A percentile compares a stretch with the other conserved stretches of the same genome.
Evolutionary conservation across 1,139 yeast species (phyloP).

Genomic region (Pichia sp.): DNA sequence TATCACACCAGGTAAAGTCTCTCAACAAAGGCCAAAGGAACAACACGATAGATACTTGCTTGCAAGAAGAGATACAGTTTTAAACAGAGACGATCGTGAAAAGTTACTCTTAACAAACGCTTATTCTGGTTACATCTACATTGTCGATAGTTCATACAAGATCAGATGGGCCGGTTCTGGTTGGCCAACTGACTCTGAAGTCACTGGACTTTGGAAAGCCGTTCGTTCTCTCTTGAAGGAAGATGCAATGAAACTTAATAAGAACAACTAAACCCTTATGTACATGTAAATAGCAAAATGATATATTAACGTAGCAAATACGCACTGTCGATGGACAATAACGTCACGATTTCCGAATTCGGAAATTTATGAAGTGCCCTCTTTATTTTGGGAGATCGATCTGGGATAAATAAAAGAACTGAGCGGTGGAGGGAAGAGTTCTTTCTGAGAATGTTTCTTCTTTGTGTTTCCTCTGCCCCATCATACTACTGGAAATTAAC

Average conservation of each 20-base stretch:
- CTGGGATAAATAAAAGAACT: too few relatives aligned
- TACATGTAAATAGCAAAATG: background rate
- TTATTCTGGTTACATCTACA: conserved; percentile 80
- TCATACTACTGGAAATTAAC: too few relatives aligned
- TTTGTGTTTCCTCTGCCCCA: too few relatives aligned
- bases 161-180: conserved; percentile 96
- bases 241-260: conserved; percentile 13
- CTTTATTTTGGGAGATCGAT: too few relatives aligned
- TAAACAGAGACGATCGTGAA: conserved; percentile 54
- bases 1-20: conserved; percentile 28
- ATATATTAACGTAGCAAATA: too few relatives aligned
- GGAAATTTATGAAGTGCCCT: too few relatives aligned
- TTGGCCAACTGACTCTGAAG: conserved; percentile 63
- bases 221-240: conserved; percentile 49
- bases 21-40: conserved; percentile 37
- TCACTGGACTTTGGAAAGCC: conserved; percentile 62
- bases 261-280: background rate
- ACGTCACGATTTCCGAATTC: too few relatives aligned
- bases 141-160: conserved; percentile 69
- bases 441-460: too few relatives aligned
- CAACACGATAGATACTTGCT: conserved; percentile 63
- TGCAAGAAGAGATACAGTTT: conserved; percentile 59
- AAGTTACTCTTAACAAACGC: conserved; percentile 67
- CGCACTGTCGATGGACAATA: too few relatives aligned
- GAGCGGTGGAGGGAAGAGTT: too few relatives aligned